Conservation (phyloP, 1,139 yeast species). For the Yamadazyma sp. region DNA sequence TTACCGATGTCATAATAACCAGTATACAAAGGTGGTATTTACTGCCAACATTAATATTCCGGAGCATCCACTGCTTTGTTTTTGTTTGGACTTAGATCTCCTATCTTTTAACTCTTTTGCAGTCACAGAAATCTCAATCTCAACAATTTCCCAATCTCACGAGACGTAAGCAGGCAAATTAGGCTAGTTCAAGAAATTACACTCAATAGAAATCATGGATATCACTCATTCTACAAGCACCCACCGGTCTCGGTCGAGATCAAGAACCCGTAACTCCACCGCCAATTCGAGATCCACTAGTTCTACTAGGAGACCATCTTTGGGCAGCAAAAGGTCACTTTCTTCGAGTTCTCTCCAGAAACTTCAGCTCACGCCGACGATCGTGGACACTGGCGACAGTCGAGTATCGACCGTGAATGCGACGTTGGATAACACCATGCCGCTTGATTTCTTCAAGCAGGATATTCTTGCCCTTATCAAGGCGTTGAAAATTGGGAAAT, state of each 20-base stretch:
- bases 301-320: conserved; percentile 38
- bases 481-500: conserved; percentile 67
- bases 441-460: conserved; percentile 79
- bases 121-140: too few relatives aligned
- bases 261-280: conserved; percentile 36
- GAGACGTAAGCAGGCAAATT: too few relatives aligned
- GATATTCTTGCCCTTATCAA: conserved; percentile 72
- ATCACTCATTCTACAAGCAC: conserved; percentile 24
- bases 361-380: conserved; percentile 28
- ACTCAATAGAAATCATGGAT: conserved; percentile 23
- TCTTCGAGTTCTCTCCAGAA: conserved; percentile 29
- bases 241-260: conserved; percentile 36
- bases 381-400: conserved; percentile 26
- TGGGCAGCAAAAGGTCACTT: conserved; percentile 29
- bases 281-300: conserved; percentile 39
- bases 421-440: conserved; percentile 68
- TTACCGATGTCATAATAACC: not conserved
- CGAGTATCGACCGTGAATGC: conserved; percentile 42
- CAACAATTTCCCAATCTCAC: too few relatives aligned
- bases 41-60: not conserved
- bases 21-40: not conserved
- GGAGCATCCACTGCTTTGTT: not conserved
- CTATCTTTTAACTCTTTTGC: not conserved
- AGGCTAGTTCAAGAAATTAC: too few relatives aligned
- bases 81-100: not conserved